Evolutionary conservation across 495 filamentous ascomycete species (phyloP), one percentile per base, ranked within the genome.

Genomic region (Lasiosphaeris hirsuta): DNA sequence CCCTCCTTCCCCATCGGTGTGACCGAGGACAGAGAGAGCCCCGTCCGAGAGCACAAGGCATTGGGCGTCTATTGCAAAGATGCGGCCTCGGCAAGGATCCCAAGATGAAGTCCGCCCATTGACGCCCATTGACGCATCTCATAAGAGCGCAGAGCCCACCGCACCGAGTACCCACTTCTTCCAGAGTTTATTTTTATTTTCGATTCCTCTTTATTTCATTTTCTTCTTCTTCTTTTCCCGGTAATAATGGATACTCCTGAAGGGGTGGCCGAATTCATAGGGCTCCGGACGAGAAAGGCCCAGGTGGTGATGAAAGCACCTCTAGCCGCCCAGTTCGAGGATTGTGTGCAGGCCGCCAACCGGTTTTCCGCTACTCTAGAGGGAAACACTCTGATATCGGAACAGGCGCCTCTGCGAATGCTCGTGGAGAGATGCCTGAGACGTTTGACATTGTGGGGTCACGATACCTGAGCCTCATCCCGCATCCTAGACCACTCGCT

Each of bases 401-500:
- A 43, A 23, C 9, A 19, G 10, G 36, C 7, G 7, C 15, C 34
- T 38, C 11, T 53, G 14, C 50, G 38, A 18, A 17, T 15, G 3
- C 2, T 42, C 11, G 36, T 30, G 4, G 50, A 53, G 4, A n/a
- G 50, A 40, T 53, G 50, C 30, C 35, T 40, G 2, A 10, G 17
- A 13, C 9, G 36, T 6, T 18, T 53, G 13, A 53, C 9, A 14
- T n/a, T 36, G 8, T 53, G 50, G 50, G 50, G 50, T 1, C 37
- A 40, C 1, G 36, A 53, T 18, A 53, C 50, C 19, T 35, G 50
- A 1, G 50, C 50, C 0, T 17, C 35, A 6, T 53, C 36, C 13
- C 50, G 50, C 13, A 13, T 37, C 34, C 36, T 53, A 14, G 50
- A 53, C 35, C 50, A 53, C n/a, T 39, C 50, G 7, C 17, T 53